These are phyloP conservation scores for Oryza coarctata DNA, from an alignment of 176 grass and related monocot species.

Conservation along the genomic window DNA sequence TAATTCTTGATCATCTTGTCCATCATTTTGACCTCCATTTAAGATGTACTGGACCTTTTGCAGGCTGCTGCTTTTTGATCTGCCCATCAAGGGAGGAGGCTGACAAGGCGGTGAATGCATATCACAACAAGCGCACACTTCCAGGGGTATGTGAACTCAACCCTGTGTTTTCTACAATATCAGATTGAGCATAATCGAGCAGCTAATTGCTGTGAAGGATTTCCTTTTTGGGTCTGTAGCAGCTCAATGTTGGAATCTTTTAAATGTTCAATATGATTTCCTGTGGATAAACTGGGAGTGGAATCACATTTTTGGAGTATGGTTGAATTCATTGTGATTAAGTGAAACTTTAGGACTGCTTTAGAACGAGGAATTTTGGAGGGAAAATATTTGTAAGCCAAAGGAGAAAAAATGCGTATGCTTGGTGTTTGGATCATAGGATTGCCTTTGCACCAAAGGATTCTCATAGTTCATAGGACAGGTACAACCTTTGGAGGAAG, in stretches of 20 bases:
- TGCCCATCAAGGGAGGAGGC: conserved; percentile 89
- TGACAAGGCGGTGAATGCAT: conserved; percentile 91
- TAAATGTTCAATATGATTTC: conserved; percentile 6
- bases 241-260: conserved; percentile 7
- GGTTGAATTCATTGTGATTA: neutral
- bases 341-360: neutral
- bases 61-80: conserved; percentile 86
- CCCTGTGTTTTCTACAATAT: conserved; percentile 17
- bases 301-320: neutral
- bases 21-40: conserved; percentile 18
- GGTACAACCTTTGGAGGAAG: neutral
- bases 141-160: conserved; percentile 63
- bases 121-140: conserved; percentile 86
- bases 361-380: neutral
- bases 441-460: too few species aligned
- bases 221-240: neutral
- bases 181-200: neutral
- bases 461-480: too few species aligned
- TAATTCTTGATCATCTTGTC: conserved; percentile 5
- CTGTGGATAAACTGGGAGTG: neutral
- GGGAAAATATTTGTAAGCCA: too few species aligned
- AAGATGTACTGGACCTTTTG: conserved; percentile 22
- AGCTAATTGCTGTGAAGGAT: conserved; percentile 6
- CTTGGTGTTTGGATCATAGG: too few species aligned
- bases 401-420: too few species aligned